These are phyloP conservation scores for Psilocybe mexicana DNA, from an alignment of 1,284 basidiomycete species.

Conservation along the genomic window DNA sequence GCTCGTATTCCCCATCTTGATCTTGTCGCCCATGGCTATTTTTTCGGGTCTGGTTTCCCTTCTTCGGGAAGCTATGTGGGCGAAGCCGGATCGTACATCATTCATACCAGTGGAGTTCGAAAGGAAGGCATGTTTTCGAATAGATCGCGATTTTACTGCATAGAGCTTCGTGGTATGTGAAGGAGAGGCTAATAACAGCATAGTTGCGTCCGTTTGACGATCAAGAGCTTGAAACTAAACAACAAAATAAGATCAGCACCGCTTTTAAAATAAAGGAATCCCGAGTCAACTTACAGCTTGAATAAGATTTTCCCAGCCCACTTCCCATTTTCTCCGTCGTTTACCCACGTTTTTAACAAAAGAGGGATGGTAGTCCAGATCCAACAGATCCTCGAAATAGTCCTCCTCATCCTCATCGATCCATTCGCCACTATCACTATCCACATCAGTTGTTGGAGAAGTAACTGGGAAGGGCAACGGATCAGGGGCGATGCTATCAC, in stretches of 20 bases:
- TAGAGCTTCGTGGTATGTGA: conserved; percentile 67
- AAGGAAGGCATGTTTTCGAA: conserved; percentile 56
- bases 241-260: conserved; percentile 15
- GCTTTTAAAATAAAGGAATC: neutral
- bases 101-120: conserved; percentile 48
- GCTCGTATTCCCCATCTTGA: conserved; percentile 42
- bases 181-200: conserved; percentile 71
- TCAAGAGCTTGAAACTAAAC: conserved; percentile 73
- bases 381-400: conserved; percentile 68
- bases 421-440: conserved; percentile 60
- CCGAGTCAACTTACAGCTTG: conserved; percentile 54
- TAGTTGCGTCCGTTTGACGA: conserved; percentile 75
- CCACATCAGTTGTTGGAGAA: conserved; percentile 30
- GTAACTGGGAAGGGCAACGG: conserved; percentile 19
- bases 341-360: conserved; percentile 68
- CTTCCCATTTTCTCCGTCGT: conserved; percentile 68
- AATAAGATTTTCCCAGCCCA: conserved; percentile 69
- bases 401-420: conserved; percentile 71
- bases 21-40: conserved; percentile 56
- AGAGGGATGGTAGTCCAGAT: conserved; percentile 73
- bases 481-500: neutral
- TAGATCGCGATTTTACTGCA: conserved; percentile 61
- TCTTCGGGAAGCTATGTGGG: conserved; percentile 57
- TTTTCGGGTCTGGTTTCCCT: conserved; percentile 49
- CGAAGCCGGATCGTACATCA: conserved; percentile 56